phyloP scores from a whole-genome alignment of 768 basidiomycete species.

The Lactarius deliciosus region DNA sequence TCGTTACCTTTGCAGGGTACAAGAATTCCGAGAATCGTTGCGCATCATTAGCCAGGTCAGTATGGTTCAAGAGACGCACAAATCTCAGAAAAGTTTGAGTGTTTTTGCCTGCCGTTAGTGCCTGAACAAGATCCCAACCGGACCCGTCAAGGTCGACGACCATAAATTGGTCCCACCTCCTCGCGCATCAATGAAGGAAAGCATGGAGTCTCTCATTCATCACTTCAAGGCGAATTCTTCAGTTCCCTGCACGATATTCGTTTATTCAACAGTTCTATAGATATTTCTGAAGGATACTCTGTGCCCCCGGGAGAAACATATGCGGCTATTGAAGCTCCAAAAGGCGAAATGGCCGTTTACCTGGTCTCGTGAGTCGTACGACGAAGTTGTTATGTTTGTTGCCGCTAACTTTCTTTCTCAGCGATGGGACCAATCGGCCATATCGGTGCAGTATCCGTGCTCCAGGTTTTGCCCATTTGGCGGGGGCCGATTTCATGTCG shows the following conservation, averaged over 20 bases:
- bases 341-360: constrained; percentile 99
- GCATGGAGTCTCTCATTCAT: constrained; percentile 96
- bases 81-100: not conserved
- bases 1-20: constrained; percentile 94
- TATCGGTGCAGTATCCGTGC: constrained; percentile 98
- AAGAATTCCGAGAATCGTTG: constrained; percentile 96
- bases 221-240: constrained; percentile 80
- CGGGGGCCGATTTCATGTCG: constrained; percentile 98
- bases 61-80: constrained; percentile 7
- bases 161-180: constrained; percentile 97
- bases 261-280: constrained; percentile 40
- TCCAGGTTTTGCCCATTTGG: constrained; percentile 93
- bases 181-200: constrained; percentile 98
- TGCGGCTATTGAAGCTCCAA: constrained; percentile 96
- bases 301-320: constrained; percentile 97
- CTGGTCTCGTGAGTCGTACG: constrained; percentile 75
- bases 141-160: constrained; percentile 92
- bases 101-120: constrained; percentile 49
- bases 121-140: constrained; percentile 94
- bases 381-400: not conserved
- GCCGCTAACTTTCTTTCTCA: constrained; percentile 33
- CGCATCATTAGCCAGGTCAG: constrained; percentile 77
- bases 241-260: constrained; percentile 1
- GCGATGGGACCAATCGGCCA: constrained; percentile 93
- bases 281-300: constrained; percentile 96